Percentiles rank a stretch among this genome's conserved stretches.
phyloP scores from a whole-genome alignment of 2,329 filamentous ascomycete genomes.

The Sclerotinia borealis region DNA sequence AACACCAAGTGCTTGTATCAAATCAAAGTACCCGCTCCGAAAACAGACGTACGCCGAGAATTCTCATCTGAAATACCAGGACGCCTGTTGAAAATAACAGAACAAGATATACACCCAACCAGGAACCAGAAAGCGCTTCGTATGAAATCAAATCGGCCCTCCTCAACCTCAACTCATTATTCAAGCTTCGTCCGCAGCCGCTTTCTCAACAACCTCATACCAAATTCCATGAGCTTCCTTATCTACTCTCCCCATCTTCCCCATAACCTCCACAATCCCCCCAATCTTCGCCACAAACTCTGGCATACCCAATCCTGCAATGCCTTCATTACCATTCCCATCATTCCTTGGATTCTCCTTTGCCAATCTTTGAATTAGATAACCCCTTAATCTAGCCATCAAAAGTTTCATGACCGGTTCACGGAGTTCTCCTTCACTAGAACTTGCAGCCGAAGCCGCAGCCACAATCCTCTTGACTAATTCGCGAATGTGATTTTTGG shows the following conservation, averaged over 20 bases:
- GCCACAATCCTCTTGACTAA: constrained; percentile 50
- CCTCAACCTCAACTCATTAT: neutral
- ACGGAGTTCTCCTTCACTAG: constrained; percentile 33
- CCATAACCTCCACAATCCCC: constrained; percentile 62
- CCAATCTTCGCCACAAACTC: constrained; percentile 68
- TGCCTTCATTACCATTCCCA: constrained; percentile 49
- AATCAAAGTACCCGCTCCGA: neutral
- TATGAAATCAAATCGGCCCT: neutral
- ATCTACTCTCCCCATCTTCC: constrained; percentile 60
- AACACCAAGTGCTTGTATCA: neutral
- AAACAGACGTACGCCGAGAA: neutral
- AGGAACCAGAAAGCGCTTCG: neutral
- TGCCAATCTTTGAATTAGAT: constrained; percentile 58
- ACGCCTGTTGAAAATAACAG: neutral
- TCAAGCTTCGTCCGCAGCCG: neutral
- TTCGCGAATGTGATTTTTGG: constrained; percentile 52
- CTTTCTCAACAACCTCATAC: constrained; percentile 50
- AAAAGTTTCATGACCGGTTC: constrained; percentile 60
- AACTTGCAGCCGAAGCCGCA: constrained; percentile 18
- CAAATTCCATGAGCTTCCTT: constrained; percentile 60
- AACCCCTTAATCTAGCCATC: constrained; percentile 59
- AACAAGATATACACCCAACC: neutral
- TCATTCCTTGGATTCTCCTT: constrained; percentile 59
- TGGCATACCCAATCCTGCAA: constrained; percentile 62
- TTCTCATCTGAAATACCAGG: neutral